Conservation (phyloP, 148 eudicot species). For the Gaultheria prostrata region DNA sequence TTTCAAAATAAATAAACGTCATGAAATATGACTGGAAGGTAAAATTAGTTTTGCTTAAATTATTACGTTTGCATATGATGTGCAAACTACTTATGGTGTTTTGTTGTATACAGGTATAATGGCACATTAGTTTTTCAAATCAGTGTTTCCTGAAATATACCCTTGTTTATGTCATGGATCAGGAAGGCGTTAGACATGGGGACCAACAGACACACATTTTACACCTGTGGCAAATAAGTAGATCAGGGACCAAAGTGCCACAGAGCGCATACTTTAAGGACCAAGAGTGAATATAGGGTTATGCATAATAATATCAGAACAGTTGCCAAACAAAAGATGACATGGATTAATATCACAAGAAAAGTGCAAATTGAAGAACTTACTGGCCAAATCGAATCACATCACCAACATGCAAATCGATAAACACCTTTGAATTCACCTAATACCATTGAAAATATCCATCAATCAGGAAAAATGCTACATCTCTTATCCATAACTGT, state of each 20-base stretch:
- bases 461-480: slow-evolving; percentile 6
- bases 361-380: slow-evolving; percentile 30
- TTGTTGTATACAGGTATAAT: not conserved
- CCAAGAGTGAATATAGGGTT: not conserved
- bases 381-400: slow-evolving; percentile 96
- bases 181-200: not conserved
- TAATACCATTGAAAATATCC: slow-evolving; percentile 23
- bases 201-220: not conserved
- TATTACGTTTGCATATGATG: not conserved
- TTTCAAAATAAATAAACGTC: not conserved
- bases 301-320: not conserved
- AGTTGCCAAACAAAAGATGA: slow-evolving; percentile 1
- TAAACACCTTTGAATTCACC: slow-evolving; percentile 74
- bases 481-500: not conserved
- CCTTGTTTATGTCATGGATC: not conserved
- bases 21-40: not conserved
- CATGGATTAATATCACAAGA: not conserved
- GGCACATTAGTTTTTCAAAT: not conserved
- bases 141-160: not conserved
- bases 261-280: not conserved
- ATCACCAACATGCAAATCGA: slow-evolving; percentile 91
- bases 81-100: not conserved
- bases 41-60: not conserved
- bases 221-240: not conserved
- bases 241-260: not conserved